A percentile compares a stretch with the other conserved stretches of the same genome.
Conservation (phyloP, 2,329 filamentous ascomycete species). For the Chaetomium strumarium region DNA sequence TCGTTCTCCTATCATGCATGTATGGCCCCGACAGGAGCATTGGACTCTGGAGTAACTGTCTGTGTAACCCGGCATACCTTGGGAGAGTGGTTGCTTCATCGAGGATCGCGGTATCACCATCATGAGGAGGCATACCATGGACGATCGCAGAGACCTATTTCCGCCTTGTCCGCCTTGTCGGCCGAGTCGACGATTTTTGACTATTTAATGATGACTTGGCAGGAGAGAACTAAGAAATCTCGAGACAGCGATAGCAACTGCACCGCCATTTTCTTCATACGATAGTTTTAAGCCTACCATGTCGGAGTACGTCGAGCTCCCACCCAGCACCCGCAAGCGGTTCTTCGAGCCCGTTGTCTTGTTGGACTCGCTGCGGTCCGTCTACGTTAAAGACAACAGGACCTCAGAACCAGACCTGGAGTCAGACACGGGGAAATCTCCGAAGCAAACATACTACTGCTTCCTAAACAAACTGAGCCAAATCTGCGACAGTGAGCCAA, state of each 20-base stretch:
- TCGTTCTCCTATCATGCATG: not conserved
- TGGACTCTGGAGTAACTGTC: not conserved
- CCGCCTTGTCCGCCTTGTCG: no score
- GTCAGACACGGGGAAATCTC: not conserved
- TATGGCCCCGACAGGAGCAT: not conserved
- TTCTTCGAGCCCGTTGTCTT: constrained; percentile 20
- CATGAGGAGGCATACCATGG: no score
- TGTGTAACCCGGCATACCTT: not conserved
- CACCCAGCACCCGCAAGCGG: constrained; percentile 10
- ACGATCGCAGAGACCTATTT: no score
- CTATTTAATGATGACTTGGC: no score
- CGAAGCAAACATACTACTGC: constrained; percentile 19
- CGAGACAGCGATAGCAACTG: no score
- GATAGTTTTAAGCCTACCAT: not conserved
- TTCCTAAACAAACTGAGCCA: constrained; percentile 29
- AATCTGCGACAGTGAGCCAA: constrained; percentile 25
- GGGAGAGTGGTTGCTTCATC: no score
- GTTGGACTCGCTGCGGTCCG: constrained; percentile 4
- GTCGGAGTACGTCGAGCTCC: not conserved
- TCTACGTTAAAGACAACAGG: constrained; percentile 3
- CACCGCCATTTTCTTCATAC: no score
- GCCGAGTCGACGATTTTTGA: no score
- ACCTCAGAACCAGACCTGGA: constrained; percentile 13
- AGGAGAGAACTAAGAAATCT: no score
- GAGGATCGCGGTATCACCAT: no score